phyloP scores from a whole-genome alignment of 352 stramenopile genomes.

The Globisporangium radiosum region DNA sequence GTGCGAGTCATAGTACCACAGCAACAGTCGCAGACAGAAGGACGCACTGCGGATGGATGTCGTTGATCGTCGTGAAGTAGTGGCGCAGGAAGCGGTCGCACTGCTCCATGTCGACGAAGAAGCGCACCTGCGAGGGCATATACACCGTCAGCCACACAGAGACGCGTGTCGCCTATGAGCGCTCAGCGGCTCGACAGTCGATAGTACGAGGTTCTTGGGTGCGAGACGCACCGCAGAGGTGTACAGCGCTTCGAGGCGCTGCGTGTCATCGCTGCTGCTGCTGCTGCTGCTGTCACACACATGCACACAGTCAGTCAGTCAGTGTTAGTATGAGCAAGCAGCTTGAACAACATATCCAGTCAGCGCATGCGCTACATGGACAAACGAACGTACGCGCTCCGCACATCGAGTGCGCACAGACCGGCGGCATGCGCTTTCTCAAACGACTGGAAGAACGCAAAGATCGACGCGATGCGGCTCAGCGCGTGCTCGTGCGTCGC shows the following conservation, averaged over 20 bases:
- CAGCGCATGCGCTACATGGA: neutral
- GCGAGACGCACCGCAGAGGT: slow-evolving; percentile 5
- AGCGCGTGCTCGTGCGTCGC: slow-evolving; percentile 53
- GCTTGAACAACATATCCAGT: neutral
- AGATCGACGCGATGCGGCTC: slow-evolving; percentile 48
- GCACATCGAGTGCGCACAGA: slow-evolving; percentile 17
- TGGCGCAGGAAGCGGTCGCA: slow-evolving; percentile 70
- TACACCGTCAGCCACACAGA: neutral
- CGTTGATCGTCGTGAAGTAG: slow-evolving; percentile 83
- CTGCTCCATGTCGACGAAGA: slow-evolving; percentile 87
- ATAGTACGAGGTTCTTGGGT: no score
- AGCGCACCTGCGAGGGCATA: slow-evolving; percentile 34
- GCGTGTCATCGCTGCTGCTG: slow-evolving; percentile 1
- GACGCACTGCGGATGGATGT: slow-evolving; percentile 66
- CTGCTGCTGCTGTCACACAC: neutral
- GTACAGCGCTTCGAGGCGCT: slow-evolving; percentile 16
- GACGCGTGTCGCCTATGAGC: neutral
- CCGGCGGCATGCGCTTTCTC: slow-evolving; percentile 28
- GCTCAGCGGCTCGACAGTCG: no score
- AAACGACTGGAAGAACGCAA: slow-evolving; percentile 62
- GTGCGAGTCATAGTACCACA: neutral
- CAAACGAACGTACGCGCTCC: slow-evolving; percentile 1
- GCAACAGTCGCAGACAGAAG: neutral
- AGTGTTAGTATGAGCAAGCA: no score
- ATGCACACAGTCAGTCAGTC: no score